These are phyloP conservation scores for Fusarium caatingaense DNA, from an alignment of 2,329 filamentous ascomycete genomes.

Conservation along the genomic window DNA sequence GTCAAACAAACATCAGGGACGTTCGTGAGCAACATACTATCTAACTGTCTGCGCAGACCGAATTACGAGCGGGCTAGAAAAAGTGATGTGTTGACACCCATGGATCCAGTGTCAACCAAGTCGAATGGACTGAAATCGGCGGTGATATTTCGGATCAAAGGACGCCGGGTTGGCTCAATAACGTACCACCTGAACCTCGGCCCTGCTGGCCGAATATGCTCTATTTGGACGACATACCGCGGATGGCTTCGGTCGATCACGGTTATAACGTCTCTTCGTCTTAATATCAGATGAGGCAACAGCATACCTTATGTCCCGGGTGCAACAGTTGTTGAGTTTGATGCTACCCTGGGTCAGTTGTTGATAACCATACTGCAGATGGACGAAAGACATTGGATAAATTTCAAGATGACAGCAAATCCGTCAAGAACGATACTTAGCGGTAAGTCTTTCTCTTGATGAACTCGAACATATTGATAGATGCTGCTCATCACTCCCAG, in stretches of 20 bases:
- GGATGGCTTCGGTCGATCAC: conserved; percentile 12
- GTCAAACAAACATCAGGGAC: background rate
- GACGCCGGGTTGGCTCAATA: conserved; percentile 22
- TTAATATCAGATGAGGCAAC: conserved; percentile 3
- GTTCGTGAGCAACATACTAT: background rate
- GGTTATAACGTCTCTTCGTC: conserved; percentile 1
- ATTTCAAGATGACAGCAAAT: background rate
- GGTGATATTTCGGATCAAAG: conserved; percentile 43
- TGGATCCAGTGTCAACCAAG: background rate
- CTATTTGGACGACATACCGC: background rate
- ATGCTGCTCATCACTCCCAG: background rate
- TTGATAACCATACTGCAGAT: background rate
- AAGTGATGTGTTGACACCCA: background rate
- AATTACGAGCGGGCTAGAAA: conserved; percentile 11
- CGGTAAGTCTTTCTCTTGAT: background rate
- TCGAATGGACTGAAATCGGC: conserved; percentile 5
- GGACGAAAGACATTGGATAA: background rate
- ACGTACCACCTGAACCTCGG: conserved; percentile 40
- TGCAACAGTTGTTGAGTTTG: background rate
- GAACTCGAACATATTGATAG: background rate
- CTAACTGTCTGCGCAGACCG: background rate
- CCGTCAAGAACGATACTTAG: background rate
- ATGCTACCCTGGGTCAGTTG: conserved; percentile 7
- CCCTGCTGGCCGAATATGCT: conserved; percentile 31
- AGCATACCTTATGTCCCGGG: conserved; percentile 31